A percentile compares a stretch with the other conserved stretches of the same genome.
Evolutionary conservation across 768 basidiomycete genomes (phyloP).

Genomic region (Amanita inopinata): DNA sequence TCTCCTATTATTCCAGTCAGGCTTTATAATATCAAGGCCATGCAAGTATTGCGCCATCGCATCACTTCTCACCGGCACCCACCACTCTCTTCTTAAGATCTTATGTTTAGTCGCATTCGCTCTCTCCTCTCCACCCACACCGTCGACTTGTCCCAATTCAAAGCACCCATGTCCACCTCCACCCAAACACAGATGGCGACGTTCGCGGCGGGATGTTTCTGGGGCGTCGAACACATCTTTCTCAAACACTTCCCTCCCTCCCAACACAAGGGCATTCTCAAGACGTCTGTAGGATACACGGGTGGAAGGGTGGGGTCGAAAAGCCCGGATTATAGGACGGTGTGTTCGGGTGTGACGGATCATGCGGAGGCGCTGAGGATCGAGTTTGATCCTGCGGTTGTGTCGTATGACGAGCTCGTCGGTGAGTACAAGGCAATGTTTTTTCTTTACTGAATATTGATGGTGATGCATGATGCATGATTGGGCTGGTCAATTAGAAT

Average conservation of each 20-base stretch:
- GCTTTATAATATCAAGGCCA: too few relatives aligned
- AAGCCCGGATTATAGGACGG: slow-evolving; percentile 60
- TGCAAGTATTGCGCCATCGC: too few relatives aligned
- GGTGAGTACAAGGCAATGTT: slow-evolving; percentile 41
- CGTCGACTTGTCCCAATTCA: slow-evolving; percentile 29
- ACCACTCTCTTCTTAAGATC: neutral
- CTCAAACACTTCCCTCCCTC: slow-evolving; percentile 65
- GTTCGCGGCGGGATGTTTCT: slow-evolving; percentile 65
- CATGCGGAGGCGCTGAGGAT: slow-evolving; percentile 87
- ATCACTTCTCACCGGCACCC: too few relatives aligned
- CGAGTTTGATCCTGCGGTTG: slow-evolving; percentile 71
- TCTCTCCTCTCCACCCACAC: slow-evolving; percentile 10
- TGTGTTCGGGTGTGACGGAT: slow-evolving; percentile 73
- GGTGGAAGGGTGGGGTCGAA: slow-evolving; percentile 48
- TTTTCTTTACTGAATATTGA: neutral
- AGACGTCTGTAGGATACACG: slow-evolving; percentile 72
- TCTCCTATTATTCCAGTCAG: too few relatives aligned
- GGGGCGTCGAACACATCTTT: slow-evolving; percentile 84
- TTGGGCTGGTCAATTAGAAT: slow-evolving; percentile 38
- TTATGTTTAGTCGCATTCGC: slow-evolving; percentile 1
- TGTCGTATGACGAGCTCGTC: slow-evolving; percentile 80
- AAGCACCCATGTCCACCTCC: slow-evolving; percentile 25
- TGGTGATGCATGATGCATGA: neutral
- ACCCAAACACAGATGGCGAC: slow-evolving; percentile 28
- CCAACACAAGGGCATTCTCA: slow-evolving; percentile 65